Conservation (phyloP, 148 eudicot species). For the Camellia japonica region DNA sequence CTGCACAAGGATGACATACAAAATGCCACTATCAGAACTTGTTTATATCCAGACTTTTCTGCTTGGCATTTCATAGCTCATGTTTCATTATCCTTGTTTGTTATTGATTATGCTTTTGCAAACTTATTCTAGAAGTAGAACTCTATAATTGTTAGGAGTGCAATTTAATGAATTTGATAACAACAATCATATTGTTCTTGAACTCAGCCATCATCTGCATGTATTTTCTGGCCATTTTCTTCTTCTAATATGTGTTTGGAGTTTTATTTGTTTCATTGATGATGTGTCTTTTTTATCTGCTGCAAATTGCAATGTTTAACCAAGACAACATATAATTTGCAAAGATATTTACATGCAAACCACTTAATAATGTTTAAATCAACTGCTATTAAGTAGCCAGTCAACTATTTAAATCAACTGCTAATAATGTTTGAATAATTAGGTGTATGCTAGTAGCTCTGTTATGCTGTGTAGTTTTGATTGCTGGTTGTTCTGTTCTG, state of each 20-base stretch:
- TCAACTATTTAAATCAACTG: too few species aligned
- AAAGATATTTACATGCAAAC: too few species aligned
- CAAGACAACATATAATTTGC: too few species aligned
- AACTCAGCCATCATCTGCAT: not conserved
- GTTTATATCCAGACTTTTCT: not conserved
- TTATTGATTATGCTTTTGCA: too few species aligned
- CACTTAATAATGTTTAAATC: too few species aligned
- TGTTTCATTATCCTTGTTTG: not conserved
- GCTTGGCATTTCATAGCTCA: constrained; percentile 4
- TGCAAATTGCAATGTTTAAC: constrained; percentile 30
- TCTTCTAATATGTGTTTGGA: not conserved
- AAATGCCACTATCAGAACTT: not conserved
- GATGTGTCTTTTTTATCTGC: constrained; percentile 10
- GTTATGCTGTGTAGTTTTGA: too few species aligned
- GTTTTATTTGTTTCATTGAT: constrained; percentile 5
- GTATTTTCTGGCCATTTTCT: not conserved
- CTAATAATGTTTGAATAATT: too few species aligned
- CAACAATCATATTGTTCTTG: not conserved
- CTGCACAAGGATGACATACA: not conserved
- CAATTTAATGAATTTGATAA: not conserved
- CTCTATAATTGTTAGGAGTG: not conserved
- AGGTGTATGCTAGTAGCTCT: too few species aligned
- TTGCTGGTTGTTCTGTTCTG: too few species aligned
- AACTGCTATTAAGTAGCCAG: too few species aligned
- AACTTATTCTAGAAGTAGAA: not conserved